Percentiles rank a stretch among this genome's conserved stretches.
Evolutionary conservation across 352 stramenopile species (phyloP).

Genomic region (Vaucheria bursata): DNA sequence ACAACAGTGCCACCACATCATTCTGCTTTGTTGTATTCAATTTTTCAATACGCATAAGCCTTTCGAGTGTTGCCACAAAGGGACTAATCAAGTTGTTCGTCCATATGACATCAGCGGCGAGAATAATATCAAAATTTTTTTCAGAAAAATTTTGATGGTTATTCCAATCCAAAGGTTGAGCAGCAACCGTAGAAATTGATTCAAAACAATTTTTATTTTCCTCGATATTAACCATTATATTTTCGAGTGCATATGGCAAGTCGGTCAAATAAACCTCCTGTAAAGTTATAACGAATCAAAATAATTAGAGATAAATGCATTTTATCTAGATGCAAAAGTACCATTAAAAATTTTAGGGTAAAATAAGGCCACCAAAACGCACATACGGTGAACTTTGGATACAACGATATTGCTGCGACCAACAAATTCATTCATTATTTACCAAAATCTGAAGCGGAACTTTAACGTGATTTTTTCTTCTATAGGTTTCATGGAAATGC

Average conservation of each 20-base stretch:
- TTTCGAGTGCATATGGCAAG: slow-evolving; percentile 70
- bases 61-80: slow-evolving; percentile 63
- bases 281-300: slow-evolving; percentile 7
- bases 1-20: not conserved
- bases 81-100: slow-evolving; percentile 69
- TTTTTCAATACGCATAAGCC: no score
- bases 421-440: no score
- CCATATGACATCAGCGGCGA: slow-evolving; percentile 80
- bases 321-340: not conserved
- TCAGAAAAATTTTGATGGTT: no score
- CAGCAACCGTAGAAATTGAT: not conserved
- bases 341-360: no score
- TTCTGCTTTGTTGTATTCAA: not conserved
- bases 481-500: no score
- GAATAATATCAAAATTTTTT: slow-evolving; percentile 62
- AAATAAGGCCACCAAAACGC: no score
- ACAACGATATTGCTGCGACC: no score
- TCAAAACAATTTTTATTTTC: slow-evolving; percentile 29
- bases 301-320: not conserved
- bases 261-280: slow-evolving; percentile 69
- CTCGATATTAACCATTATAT: slow-evolving; percentile 53
- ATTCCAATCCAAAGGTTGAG: not conserved
- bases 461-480: no score
- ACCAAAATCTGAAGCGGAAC: no score
- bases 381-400: no score